phyloP scores from a whole-genome alignment of 2,329 filamentous ascomycete genomes.

The Coniochaeta sp. region DNA sequence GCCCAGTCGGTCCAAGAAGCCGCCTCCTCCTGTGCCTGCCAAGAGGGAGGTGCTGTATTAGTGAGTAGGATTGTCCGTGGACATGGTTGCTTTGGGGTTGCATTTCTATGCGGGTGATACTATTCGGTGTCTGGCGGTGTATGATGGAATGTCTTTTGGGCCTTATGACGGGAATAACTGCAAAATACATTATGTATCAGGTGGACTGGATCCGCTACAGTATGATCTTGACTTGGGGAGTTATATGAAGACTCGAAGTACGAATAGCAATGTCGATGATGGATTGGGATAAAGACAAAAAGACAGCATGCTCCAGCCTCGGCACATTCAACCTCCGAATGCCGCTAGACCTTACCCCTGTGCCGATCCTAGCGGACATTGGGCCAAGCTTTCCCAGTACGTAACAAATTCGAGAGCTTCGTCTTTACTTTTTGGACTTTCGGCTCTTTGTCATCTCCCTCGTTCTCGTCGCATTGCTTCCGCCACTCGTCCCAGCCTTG shows the following conservation, averaged over 20 bases:
- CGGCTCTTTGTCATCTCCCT: too few species aligned
- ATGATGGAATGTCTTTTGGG: background rate
- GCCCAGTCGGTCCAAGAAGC: conserved; percentile 45
- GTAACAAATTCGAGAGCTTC: too few species aligned
- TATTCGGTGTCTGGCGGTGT: background rate
- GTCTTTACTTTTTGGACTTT: too few species aligned
- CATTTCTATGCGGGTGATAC: background rate
- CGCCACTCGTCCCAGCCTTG: too few species aligned
- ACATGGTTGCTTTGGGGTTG: too few species aligned
- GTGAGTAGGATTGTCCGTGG: too few species aligned
- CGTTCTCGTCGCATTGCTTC: too few species aligned
- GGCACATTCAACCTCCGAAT: too few species aligned
- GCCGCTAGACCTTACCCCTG: background rate
- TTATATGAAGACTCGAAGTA: background rate
- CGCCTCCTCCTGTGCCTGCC: conserved; percentile 43
- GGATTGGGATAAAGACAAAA: too few species aligned
- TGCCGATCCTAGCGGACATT: background rate
- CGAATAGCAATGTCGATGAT: too few species aligned
- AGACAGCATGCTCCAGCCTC: too few species aligned
- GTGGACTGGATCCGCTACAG: conserved; percentile 5
- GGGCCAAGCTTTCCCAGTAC: background rate
- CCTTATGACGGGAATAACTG: too few species aligned
- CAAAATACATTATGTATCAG: background rate
- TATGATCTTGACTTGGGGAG: background rate
- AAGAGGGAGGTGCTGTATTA: conserved; percentile 18